phyloP scores from a whole-genome alignment of 2,329 filamentous ascomycete genomes.

The Alternaria incomplexa region DNA sequence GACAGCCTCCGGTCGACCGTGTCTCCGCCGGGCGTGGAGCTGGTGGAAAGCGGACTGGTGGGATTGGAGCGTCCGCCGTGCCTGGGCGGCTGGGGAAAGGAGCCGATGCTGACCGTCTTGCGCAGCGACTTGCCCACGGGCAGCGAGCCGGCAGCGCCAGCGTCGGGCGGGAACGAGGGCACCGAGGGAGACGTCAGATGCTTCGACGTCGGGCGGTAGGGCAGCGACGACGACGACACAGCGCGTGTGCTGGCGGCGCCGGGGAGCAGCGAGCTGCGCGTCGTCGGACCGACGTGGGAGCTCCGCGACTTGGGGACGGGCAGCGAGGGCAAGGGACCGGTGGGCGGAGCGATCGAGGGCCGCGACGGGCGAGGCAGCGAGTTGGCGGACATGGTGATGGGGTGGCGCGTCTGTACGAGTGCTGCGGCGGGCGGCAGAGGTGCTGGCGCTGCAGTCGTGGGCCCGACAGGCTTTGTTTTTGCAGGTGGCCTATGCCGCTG shows the following conservation, averaged over 20 bases:
- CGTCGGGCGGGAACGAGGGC: slow-evolving; percentile 55
- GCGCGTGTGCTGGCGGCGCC: slow-evolving; percentile 33
- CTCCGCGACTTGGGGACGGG: slow-evolving; percentile 75
- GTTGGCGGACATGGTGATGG: slow-evolving; percentile 56
- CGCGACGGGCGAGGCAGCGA: slow-evolving; percentile 70
- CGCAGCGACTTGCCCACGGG: slow-evolving; percentile 70
- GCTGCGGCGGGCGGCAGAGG: slow-evolving; percentile 7
- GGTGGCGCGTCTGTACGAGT: slow-evolving; percentile 9
- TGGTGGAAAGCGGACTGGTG: slow-evolving; percentile 58
- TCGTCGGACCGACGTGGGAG: slow-evolving; percentile 48
- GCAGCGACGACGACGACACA: slow-evolving; percentile 43
- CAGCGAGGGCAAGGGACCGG: slow-evolving; percentile 73
- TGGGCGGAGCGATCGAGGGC: slow-evolving; percentile 69
- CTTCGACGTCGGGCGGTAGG: slow-evolving; percentile 33
- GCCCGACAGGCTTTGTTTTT: slow-evolving; percentile 18
- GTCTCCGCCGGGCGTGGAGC: slow-evolving; percentile 53
- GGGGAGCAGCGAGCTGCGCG: slow-evolving; percentile 39
- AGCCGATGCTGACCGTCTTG: slow-evolving; percentile 91
- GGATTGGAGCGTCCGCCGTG: slow-evolving; percentile 60
- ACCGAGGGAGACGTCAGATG: slow-evolving; percentile 49
- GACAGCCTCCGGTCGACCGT: slow-evolving; percentile 43
- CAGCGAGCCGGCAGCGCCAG: slow-evolving; percentile 44
- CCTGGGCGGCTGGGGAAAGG: slow-evolving; percentile 88
- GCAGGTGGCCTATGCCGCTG: slow-evolving; percentile 23
- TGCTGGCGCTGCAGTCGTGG: slow-evolving; percentile 14